Evolutionary conservation across 2,329 filamentous ascomycete genomes (phyloP), one percentile per base, ranked within the genome.

Genomic region (Sporothrix inflata): DNA sequence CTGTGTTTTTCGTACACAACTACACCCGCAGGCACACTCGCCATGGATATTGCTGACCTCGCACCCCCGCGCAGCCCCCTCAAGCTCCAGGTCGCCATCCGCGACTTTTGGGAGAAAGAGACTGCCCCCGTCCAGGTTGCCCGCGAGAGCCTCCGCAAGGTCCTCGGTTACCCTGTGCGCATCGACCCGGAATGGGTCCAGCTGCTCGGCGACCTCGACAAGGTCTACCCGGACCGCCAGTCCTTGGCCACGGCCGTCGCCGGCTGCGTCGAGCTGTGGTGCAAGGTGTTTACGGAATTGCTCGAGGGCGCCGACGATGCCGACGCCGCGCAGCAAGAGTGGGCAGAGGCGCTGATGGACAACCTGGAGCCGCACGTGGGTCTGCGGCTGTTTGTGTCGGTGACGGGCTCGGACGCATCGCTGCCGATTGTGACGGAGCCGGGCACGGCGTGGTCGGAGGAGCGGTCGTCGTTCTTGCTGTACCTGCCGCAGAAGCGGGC

Each of bases 101-200:
- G 84, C 38, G 83, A 85, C 74, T 75, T 79, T 69, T 86, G 84
- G 84, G 77, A 79, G 40, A 81, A 78, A 12, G 71, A 77, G 8
- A 78, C 80, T 38, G 76, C 79, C 4, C 74, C 80, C 1, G 76
- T 80, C 0, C 81, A 82, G 42, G 78, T 74, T 21, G 75, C 81
- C 0, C 77, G 83, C 34, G 75, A 74, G 34, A 73, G 69, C 4
- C 75, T 85, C 19, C 75, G 78, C 21, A 74, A 78, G 0, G 71
- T 79, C 6, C 77, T 86, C 16, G 85, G 85, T 0, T 80, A 83
- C 40, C 73, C 80, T 0, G 77, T 85, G 21, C 74, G 75, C 27
- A 77, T 82, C 49, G 79, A 83, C 7, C 83, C 83, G 0, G 82
- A 85, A 75, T 86, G 84, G 83, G 76, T 77, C 7, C 80, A 83